Evolutionary conservation across 768 basidiomycete genomes (phyloP), one percentile per base, ranked within the genome.

Genomic region (Phanerochaete sordida): DNA sequence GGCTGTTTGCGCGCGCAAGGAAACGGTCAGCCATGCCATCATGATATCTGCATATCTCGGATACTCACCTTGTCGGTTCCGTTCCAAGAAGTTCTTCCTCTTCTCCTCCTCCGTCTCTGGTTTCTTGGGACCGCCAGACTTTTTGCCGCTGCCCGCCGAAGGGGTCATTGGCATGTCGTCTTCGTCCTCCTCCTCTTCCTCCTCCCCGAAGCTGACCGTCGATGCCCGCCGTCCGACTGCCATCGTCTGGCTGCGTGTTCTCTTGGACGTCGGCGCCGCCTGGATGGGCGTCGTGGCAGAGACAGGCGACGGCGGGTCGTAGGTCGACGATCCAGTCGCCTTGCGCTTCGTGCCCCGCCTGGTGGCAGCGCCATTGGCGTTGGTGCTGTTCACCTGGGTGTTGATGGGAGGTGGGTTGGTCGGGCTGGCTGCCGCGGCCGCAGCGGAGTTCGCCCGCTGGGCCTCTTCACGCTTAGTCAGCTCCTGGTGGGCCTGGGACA

Each of bases 41-140:
- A n/a, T n/a, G n/a, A n/a, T n/a, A 48, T 19, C 33, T 24, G 9
- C 8, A n/a, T 57, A 26, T 28, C 43, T 26, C 16, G 24, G 24
- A 26, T 6, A 71, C 79, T 54, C 62, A 98, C 96, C 96, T 84
- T 98, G 97, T 68, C 97, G 82, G 70, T 99, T 99, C 62, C 97
- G 82, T 74, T 98, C 97, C 61, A 99, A 76, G 75, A 99, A 98
- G 75, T 98, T 98, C 74, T 84, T 86, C 44, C 97, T 81, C 75
- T 99, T 99, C 71, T 98, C 97, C 73, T 98, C 97, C 72, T 99
- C 97, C 0, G 96, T 98, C 79, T 97, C 94, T 24, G 90, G 91
- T 69, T 89, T 93, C 74, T 91, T 94, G 56, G 65, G 65, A 28
- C 65, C 64, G 24, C 9, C 24, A 23, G 47, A 39, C 56, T 69